phyloP scores from a whole-genome alignment of 208 protist species.

The Leptomonas seymouri region DNA sequence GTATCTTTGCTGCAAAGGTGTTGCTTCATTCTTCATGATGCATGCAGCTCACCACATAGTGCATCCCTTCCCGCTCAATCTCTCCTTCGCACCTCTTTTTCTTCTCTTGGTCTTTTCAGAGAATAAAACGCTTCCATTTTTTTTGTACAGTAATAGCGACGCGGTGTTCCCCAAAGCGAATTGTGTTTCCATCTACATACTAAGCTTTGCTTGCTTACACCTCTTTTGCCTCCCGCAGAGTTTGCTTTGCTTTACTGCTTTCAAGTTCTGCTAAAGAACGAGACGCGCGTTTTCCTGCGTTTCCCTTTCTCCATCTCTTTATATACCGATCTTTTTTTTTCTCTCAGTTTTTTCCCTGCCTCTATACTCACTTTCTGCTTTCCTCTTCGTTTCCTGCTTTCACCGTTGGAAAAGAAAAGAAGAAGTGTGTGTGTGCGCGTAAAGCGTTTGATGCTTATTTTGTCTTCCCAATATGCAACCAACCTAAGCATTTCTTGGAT shows the following conservation, averaged over 20 bases:
- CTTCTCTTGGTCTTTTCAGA: constrained; percentile 10
- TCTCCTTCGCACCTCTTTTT: constrained; percentile 1
- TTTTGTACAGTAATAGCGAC: constrained; percentile 1
- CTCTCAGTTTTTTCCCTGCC: not conserved
- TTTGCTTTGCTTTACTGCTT: constrained; percentile 9
- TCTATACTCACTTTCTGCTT: constrained; percentile 3
- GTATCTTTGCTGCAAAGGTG: too few species aligned
- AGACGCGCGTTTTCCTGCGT: not conserved
- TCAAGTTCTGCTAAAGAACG: not conserved
- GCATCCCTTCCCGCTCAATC: not conserved
- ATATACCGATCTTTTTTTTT: not conserved
- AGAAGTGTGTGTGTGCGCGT: not conserved
- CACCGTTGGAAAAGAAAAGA: not conserved
- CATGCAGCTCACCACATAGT: too few species aligned
- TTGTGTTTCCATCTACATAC: not conserved
- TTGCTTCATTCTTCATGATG: too few species aligned
- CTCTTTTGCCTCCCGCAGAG: constrained; percentile 10
- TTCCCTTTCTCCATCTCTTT: constrained; percentile 9
- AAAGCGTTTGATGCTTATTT: not conserved
- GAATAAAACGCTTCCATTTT: not conserved
- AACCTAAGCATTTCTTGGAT: not conserved
- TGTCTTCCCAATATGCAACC: not conserved
- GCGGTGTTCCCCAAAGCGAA: not conserved
- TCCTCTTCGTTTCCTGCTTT: not conserved
- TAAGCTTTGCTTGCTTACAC: constrained; percentile 4